These are phyloP conservation scores for Ilex asprella DNA, from an alignment of 257 asterid species.

Conservation along the genomic window DNA sequence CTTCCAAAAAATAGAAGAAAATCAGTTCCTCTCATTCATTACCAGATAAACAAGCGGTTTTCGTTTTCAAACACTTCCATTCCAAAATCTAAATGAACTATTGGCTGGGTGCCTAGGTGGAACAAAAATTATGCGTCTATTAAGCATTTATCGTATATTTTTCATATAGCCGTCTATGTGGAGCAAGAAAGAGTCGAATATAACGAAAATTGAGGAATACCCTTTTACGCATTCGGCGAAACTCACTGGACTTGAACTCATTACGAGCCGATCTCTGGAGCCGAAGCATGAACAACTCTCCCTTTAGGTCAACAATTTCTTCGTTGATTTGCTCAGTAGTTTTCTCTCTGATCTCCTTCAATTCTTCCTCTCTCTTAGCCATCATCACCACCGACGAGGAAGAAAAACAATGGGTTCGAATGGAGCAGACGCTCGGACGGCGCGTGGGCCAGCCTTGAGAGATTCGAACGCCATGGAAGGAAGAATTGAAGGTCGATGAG, in stretches of 20 bases:
- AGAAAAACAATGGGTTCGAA: slow-evolving; percentile 22
- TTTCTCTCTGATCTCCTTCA: slow-evolving; percentile 72
- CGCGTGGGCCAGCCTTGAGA: slow-evolving; percentile 42
- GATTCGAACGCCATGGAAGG: slow-evolving; percentile 60
- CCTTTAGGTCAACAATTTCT: slow-evolving; percentile 86
- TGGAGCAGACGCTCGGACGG: slow-evolving; percentile 11
- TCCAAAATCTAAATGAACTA: no score
- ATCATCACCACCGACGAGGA: slow-evolving; percentile 54
- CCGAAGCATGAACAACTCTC: slow-evolving; percentile 96
- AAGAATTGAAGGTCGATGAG: slow-evolving; percentile 24
- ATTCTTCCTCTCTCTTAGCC: slow-evolving; percentile 75
- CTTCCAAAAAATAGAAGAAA: no score
- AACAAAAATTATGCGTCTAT: no score
- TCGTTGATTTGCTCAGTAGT: slow-evolving; percentile 74
- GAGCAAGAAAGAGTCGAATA: no score
- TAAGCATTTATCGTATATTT: no score
- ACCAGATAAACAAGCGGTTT: no score
- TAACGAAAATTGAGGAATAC: slow-evolving; percentile 23
- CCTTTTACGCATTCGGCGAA: slow-evolving; percentile 79
- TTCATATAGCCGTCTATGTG: no score
- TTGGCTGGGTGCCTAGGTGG: no score
- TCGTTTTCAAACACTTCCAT: no score
- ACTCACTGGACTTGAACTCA: slow-evolving; percentile 91
- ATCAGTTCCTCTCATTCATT: no score
- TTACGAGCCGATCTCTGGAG: slow-evolving; percentile 88